Evolutionary conservation across 352 stramenopile species (phyloP).

Genomic region (Pythium myriotylum): DNA sequence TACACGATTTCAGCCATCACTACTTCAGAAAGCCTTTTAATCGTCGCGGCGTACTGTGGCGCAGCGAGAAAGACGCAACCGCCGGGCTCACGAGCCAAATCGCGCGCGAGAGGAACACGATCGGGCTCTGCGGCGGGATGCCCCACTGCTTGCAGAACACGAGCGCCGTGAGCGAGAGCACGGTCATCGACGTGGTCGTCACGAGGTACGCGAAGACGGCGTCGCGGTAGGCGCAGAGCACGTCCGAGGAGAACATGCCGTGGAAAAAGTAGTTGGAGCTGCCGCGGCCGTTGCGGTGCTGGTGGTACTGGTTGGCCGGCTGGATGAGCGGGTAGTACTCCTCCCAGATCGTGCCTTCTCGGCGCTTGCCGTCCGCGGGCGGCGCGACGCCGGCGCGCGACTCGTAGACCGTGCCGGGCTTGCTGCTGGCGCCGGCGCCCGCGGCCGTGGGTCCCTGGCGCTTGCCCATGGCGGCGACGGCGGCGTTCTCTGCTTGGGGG

Average conservation of each 20-base stretch:
- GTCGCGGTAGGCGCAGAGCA: slow-evolving; percentile 83
- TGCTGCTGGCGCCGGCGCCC: slow-evolving; percentile 6
- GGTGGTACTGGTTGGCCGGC: slow-evolving; percentile 77
- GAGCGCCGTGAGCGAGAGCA: slow-evolving; percentile 78
- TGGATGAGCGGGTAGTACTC: slow-evolving; percentile 90
- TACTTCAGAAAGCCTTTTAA: background rate
- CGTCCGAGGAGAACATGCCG: slow-evolving; percentile 86
- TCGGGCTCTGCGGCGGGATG: slow-evolving; percentile 45
- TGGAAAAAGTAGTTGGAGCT: slow-evolving; percentile 89
- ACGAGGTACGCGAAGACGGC: slow-evolving; percentile 83
- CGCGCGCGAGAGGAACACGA: slow-evolving; percentile 57
- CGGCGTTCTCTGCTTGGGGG: background rate
- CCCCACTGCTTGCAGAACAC: slow-evolving; percentile 88
- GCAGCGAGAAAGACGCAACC: slow-evolving; percentile 70
- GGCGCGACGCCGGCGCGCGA: slow-evolving; percentile 25
- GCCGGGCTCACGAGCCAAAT: slow-evolving; percentile 79
- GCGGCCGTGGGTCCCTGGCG: slow-evolving; percentile 20
- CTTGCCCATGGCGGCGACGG: slow-evolving; percentile 25
- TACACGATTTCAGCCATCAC: background rate
- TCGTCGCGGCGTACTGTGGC: slow-evolving; percentile 51
- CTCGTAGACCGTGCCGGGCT: slow-evolving; percentile 36
- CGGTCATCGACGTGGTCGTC: slow-evolving; percentile 75
- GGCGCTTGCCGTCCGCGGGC: slow-evolving; percentile 19
- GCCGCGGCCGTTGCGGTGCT: slow-evolving; percentile 67
- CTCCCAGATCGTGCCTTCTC: slow-evolving; percentile 69